phyloP scores from a whole-genome alignment of 179 eudicot species.

The Nepenthes alata region DNA sequence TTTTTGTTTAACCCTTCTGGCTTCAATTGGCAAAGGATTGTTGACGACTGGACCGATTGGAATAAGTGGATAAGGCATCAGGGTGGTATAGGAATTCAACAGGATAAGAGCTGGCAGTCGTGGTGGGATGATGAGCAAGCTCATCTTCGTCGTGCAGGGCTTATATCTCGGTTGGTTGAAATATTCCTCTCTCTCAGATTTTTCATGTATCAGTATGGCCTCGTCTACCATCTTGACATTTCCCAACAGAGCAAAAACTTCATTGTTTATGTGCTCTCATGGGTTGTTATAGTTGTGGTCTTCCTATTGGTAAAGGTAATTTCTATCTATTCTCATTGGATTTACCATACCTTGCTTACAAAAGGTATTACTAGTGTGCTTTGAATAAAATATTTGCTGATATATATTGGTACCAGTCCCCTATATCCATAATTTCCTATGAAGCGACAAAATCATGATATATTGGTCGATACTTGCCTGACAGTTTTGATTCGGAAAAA shows the following conservation, averaged over 20 bases:
- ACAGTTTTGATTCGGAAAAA: no score
- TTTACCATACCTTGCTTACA: neutral
- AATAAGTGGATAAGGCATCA: slow-evolving; percentile 87
- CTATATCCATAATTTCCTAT: no score
- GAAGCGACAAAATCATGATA: no score
- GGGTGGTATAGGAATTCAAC: slow-evolving; percentile 84
- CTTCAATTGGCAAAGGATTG: slow-evolving; percentile 75
- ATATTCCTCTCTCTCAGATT: slow-evolving; percentile 61
- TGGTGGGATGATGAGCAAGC: slow-evolving; percentile 97
- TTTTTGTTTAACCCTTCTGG: slow-evolving; percentile 95
- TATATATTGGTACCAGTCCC: no score
- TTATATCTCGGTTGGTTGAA: slow-evolving; percentile 55
- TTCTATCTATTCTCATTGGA: neutral
- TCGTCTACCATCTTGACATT: slow-evolving; percentile 93
- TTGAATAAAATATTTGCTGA: no score
- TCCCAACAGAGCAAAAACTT: slow-evolving; percentile 59
- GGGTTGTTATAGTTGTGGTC: slow-evolving; percentile 69
- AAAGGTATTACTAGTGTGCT: neutral
- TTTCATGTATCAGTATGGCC: slow-evolving; percentile 88
- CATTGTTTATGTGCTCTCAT: slow-evolving; percentile 72
- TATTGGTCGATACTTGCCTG: no score
- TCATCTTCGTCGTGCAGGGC: slow-evolving; percentile 52
- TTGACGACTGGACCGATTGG: slow-evolving; percentile 94
- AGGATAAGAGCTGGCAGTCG: slow-evolving; percentile 97
- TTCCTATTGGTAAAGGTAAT: slow-evolving; percentile 76